Base-by-base conservation (phyloP, 345 rosid genomes). In the Microthlaspi erraticum region DNA sequence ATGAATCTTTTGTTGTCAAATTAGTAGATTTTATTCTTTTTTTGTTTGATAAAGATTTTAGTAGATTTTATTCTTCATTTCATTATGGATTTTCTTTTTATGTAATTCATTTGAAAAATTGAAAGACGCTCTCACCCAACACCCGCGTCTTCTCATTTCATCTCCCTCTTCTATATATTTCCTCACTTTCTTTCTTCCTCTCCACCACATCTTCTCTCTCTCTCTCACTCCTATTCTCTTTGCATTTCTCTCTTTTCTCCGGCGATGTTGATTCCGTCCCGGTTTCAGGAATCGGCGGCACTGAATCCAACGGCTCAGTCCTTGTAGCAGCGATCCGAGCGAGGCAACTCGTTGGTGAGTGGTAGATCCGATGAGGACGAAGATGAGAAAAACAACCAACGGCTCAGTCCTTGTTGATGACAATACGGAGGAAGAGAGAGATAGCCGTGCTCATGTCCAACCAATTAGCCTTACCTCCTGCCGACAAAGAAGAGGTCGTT, bases 371-470 rank as follows among this genome's bases (percentile, higher is more conserved):
- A 23, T 6, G 79, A 50, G 2, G 45, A 41, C 5, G 63, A 41
- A 0, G 51, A 60, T 1, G 59, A 68, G 10, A 5, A 14, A 16
- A n/a, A n/a, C n/a, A n/a, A n/a, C n/a, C n/a, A n/a, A n/a, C n/a
- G n/a, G n/a, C n/a, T n/a, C n/a, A n/a, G n/a, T n/a, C n/a, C n/a
- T n/a, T n/a, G n/a, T n/a, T n/a, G n/a, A n/a, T n/a, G n/a, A n/a
- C n/a, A 81, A 8, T 50, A 68, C 59, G 5, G 41, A 81, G 65
- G 98, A 74, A n/a, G n/a, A 66, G 78, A 90, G 62, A 63, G 99
- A 90, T 95, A 62, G 98, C 83, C 23, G 99, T 92, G 78, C 92
- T 90, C n/a, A n/a, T 90, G 92, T 97, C n/a, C n/a, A n/a, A n/a
- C n/a, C n/a, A n/a, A n/a, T n/a, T n/a, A n/a, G n/a, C n/a, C n/a